Percentiles rank a stretch among this genome's conserved stretches.
Evolutionary conservation across 75 land plant genomes (phyloP).

Genomic region (Pseudotsuga menziesii): DNA sequence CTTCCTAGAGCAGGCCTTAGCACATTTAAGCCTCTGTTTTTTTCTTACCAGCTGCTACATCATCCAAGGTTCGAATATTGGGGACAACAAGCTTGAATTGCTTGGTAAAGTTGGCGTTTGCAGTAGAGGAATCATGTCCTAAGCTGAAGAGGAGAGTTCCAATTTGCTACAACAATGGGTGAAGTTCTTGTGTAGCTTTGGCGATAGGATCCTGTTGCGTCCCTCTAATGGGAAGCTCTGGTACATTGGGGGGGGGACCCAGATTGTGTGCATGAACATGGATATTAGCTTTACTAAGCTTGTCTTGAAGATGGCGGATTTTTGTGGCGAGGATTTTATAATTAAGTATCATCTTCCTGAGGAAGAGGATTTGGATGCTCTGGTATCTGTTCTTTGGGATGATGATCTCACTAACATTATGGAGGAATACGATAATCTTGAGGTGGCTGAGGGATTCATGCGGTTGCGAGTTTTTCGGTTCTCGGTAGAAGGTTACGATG

Average conservation of each 20-base stretch:
- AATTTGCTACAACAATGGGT: slow-evolving; percentile 3
- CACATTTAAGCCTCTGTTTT: no score
- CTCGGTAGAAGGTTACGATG: slow-evolving; percentile 13
- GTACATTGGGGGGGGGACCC: slow-evolving; percentile 64
- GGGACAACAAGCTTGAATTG: no score
- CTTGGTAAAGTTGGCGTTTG: no score
- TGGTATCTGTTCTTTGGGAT: slow-evolving; percentile 40
- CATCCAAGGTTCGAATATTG: no score
- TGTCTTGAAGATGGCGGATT: not conserved
- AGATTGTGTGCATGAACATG: slow-evolving; percentile 51
- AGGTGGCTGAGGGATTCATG: slow-evolving; percentile 23
- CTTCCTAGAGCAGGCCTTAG: no score
- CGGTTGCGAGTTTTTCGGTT: slow-evolving; percentile 41
- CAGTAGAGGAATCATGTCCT: no score
- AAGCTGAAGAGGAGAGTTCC: no score
- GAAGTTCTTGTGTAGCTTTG: slow-evolving; percentile 72
- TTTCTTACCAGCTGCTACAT: no score
- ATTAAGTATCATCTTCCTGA: slow-evolving; percentile 44
- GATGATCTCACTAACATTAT: slow-evolving; percentile 47
- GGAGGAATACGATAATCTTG: slow-evolving; percentile 47
- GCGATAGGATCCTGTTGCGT: slow-evolving; percentile 60
- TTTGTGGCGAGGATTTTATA: slow-evolving; percentile 21
- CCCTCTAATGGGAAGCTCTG: slow-evolving; percentile 72
- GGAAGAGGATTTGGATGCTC: slow-evolving; percentile 49
- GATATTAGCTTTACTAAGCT: slow-evolving; percentile 6